Percentiles rank a stretch among this genome's conserved stretches.
Conservation (phyloP, 164 flowering plant genomes). For the Dillenia turbinata region DNA sequence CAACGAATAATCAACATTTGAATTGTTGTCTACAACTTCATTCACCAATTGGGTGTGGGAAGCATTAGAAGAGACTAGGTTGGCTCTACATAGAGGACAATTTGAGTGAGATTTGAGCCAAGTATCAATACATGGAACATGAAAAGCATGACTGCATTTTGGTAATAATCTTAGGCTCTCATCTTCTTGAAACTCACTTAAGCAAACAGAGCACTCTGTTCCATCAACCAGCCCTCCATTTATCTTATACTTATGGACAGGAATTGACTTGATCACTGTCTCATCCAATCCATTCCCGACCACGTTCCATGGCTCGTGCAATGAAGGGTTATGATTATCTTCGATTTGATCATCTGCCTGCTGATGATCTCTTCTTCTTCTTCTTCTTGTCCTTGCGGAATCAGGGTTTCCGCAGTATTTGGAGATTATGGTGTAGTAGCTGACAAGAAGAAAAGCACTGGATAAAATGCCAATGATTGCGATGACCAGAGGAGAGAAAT, state of each 20-base stretch:
- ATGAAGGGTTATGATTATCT: constrained; percentile 22
- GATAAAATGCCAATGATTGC: constrained; percentile 71
- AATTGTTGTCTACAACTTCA: constrained; percentile 14
- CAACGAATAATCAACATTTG: constrained; percentile 4
- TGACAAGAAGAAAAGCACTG: constrained; percentile 64
- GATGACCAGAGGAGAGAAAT: constrained; percentile 67
- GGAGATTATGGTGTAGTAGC: constrained; percentile 61
- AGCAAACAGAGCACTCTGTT: constrained; percentile 83
- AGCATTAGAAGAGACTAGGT: constrained; percentile 20
- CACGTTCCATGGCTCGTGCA: constrained; percentile 43
- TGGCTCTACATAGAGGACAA: constrained; percentile 83
- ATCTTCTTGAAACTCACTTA: constrained; percentile 65
- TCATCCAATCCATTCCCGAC: constrained; percentile 59
- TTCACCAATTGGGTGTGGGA: constrained; percentile 15
- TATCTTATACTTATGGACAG: constrained; percentile 57
- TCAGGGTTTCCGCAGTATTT: constrained; percentile 47
- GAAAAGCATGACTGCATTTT: constrained; percentile 89
- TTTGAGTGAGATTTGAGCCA: constrained; percentile 78
- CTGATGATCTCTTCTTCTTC: not conserved
- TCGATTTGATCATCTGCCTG: constrained; percentile 20
- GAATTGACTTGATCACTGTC: constrained; percentile 55
- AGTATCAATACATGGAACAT: constrained; percentile 72
- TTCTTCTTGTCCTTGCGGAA: constrained; percentile 12
- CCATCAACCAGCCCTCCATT: constrained; percentile 67
- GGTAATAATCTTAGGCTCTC: constrained; percentile 72